A percentile compares a stretch with the other conserved stretches of the same genome.
These are phyloP conservation scores for Volvox africanus DNA, from an alignment of 139 green algal genomes.

Conservation along the genomic window DNA sequence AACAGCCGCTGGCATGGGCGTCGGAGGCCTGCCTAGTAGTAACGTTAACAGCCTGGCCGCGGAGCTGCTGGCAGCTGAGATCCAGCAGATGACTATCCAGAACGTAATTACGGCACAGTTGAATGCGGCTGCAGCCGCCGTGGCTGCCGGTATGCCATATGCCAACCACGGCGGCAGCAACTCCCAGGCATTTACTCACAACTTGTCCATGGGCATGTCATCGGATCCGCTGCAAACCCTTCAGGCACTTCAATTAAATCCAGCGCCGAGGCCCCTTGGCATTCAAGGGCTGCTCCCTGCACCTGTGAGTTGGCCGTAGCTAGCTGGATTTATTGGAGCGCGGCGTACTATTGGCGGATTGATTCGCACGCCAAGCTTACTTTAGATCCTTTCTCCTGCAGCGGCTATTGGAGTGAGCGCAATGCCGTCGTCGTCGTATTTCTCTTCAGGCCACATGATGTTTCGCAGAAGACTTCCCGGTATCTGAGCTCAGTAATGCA, in stretches of 20 bases:
- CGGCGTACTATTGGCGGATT: background rate
- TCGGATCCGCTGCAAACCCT: constrained; percentile 7
- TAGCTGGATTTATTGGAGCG: background rate
- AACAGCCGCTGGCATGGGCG: background rate
- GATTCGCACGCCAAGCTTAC: too few relatives aligned
- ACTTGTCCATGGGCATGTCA: background rate
- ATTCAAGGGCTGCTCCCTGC: background rate
- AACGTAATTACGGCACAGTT: constrained; percentile 27
- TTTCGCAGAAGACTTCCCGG: background rate
- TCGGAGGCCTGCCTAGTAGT: background rate
- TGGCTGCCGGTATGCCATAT: background rate
- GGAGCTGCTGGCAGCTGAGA: constrained; percentile 35
- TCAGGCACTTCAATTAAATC: constrained; percentile 1
- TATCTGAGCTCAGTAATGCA: background rate
- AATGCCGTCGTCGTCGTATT: background rate
- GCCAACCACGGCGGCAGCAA: background rate
- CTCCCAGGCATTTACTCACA: background rate
- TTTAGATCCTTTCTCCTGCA: too few relatives aligned
- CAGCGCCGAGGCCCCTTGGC: background rate
- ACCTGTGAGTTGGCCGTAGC: constrained; percentile 7
- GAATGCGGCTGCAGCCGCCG: constrained; percentile 20
- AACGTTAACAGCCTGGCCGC: background rate
- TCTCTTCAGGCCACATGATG: background rate
- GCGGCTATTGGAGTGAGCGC: too few relatives aligned
- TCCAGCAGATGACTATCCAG: constrained; percentile 38